These are phyloP conservation scores for Monilinia vaccinii-corymbosi DNA, from an alignment of 2,329 filamentous ascomycete species.

Conservation along the genomic window DNA sequence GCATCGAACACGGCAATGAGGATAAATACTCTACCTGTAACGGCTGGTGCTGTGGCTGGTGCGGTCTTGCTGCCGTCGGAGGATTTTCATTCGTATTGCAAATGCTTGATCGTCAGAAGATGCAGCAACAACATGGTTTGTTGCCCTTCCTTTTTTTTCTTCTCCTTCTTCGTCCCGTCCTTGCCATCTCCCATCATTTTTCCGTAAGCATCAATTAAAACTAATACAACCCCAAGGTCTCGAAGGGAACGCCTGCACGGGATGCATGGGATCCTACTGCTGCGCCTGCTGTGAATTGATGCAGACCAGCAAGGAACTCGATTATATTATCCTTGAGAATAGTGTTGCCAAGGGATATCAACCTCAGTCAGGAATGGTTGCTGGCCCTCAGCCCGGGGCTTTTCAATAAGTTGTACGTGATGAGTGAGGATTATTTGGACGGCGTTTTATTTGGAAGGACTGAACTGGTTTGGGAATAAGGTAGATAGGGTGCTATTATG, in stretches of 20 bases:
- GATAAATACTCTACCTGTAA: slow-evolving; percentile 1
- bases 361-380: background rate
- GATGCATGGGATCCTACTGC: background rate
- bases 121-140: slow-evolving; percentile 8
- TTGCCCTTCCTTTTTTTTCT: background rate
- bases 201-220: background rate
- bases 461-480: background rate
- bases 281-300: slow-evolving; percentile 12
- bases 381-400: background rate
- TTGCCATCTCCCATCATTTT: background rate
- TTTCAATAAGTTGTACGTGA: background rate
- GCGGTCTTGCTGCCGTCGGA: background rate
- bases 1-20: background rate
- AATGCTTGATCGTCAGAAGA: slow-evolving; percentile 1
- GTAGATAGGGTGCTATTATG: background rate
- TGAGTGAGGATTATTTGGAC: background rate
- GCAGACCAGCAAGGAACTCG: slow-evolving; percentile 11
- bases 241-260: background rate
- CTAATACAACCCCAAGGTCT: background rate
- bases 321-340: slow-evolving; percentile 5
- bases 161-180: background rate
- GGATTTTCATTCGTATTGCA: slow-evolving; percentile 6
- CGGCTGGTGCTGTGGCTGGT: background rate
- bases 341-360: background rate
- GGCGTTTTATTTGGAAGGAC: background rate